phyloP scores from a whole-genome alignment of 2,329 filamentous ascomycete genomes.

The Fusarium sp. region DNA sequence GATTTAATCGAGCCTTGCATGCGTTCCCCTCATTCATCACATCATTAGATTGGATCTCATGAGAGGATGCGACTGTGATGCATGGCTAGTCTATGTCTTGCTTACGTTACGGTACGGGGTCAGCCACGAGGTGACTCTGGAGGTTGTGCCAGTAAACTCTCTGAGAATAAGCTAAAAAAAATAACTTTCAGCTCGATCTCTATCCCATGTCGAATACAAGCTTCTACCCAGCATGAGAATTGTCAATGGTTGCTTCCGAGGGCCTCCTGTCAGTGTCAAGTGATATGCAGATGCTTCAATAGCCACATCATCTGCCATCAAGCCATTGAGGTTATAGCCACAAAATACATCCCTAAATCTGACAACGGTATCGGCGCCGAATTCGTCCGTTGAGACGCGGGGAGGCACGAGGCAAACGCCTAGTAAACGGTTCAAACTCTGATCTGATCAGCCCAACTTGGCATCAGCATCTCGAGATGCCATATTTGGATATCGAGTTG shows the following conservation, averaged over 20 bases:
- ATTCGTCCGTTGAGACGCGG: constrained; percentile 6
- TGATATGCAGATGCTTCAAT: neutral
- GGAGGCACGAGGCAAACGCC: constrained; percentile 9
- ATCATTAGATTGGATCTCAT: constrained; percentile 1
- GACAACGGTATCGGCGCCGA: neutral
- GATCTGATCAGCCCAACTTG: constrained; percentile 17
- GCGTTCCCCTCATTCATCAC: constrained; percentile 25
- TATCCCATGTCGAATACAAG: neutral
- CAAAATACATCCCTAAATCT: neutral
- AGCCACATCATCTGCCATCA: neutral
- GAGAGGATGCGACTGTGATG: constrained; percentile 2
- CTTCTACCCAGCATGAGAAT: neutral
- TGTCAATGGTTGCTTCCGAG: neutral
- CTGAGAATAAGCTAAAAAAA: neutral
- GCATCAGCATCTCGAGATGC: constrained; percentile 14
- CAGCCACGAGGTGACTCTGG: constrained; percentile 1
- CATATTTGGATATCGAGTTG: constrained; percentile 17
- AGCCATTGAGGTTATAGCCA: neutral
- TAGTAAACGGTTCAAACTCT: constrained; percentile 20
- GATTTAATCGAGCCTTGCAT: constrained; percentile 19
- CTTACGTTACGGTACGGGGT: neutral
- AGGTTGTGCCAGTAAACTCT: neutral
- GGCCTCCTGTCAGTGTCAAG: constrained; percentile 2
- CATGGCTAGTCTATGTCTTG: neutral
- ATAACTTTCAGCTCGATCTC: neutral